Evolutionary conservation across 2,329 filamentous ascomycete species (phyloP), one percentile per base, ranked within the genome.

Genomic region (Sporothrix pseudoabietina): DNA sequence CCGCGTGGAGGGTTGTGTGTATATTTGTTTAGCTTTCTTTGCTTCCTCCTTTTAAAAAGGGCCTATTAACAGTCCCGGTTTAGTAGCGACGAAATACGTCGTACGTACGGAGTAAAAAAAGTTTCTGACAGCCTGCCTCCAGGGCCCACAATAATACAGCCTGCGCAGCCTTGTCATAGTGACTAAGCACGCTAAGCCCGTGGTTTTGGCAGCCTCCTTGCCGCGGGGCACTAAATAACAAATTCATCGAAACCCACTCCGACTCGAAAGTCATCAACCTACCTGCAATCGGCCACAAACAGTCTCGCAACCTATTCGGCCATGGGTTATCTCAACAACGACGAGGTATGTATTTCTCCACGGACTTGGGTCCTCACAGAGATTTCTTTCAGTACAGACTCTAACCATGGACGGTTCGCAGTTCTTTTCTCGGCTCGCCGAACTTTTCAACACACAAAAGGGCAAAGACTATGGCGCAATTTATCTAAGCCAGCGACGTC

Each of bases 401-500:
- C 57, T 72, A 65, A 71, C 61, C 2, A 8, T 10, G 30, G 4
- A 12, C 19, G 22, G 26, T 49, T 59, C 74, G 10, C 78, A 94
- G 92, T 95, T 95, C 86, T 94, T 95, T 83, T 82, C 84, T 75
- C 87, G 87, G 79, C 87, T 95, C 76, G 83, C 84, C 70, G 85
- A 89, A 78, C 89, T 95, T 76, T 92, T 96, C 82, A 85, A 88
- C 75, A 81, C 86, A 76, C 87, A 87, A 75, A 91, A 91, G 79
- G 85, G 87, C 78, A 90, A 90, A 80, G 88, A 91, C 78, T 91
- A 94, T 81, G 92, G 92, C 78, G 89, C 90, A 69, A 85, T 97
- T 76, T 91, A 88, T 81, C 84, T 97, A 74, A 91, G 88, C 70
- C 93, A 97, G 80, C 95, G 95, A 80, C 87, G 92, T 82, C 82